Evolutionary conservation across 2,329 filamentous ascomycete species (phyloP).

Genomic region (Neofusicoccum kwambonambiense): DNA sequence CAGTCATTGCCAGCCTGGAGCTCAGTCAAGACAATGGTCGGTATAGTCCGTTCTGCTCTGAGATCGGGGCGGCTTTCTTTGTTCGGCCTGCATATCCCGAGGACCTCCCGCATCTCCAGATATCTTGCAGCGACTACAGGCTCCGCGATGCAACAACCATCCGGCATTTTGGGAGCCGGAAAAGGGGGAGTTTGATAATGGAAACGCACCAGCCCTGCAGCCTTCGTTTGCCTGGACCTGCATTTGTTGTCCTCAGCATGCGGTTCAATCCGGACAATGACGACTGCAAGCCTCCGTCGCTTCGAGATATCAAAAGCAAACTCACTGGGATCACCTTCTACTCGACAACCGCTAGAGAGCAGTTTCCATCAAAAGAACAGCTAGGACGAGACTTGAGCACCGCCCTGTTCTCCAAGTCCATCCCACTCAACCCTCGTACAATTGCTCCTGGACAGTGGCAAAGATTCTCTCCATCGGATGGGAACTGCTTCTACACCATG

Average conservation of each 20-base stretch:
- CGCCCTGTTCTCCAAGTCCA: background rate
- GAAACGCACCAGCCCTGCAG: background rate
- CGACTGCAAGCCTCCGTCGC: background rate
- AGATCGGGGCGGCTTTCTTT: background rate
- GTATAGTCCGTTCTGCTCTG: background rate
- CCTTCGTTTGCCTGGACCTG: background rate
- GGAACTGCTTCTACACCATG: background rate
- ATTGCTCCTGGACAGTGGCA: background rate
- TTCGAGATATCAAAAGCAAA: background rate
- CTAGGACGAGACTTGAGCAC: background rate
- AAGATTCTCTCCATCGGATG: background rate
- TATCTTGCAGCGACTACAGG: background rate
- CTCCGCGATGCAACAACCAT: background rate
- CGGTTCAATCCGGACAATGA: background rate
- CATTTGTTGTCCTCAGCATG: background rate
- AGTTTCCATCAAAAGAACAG: background rate
- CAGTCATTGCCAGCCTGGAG: background rate
- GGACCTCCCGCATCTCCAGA: background rate
- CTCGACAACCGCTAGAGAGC: background rate
- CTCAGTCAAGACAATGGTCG: background rate
- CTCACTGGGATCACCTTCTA: background rate
- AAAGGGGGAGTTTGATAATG: background rate
- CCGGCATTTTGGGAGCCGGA: background rate
- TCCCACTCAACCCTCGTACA: background rate
- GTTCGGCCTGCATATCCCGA: background rate